Percentiles rank a stretch among this genome's conserved stretches.
Evolutionary conservation across 1,139 yeast genomes (phyloP).

Genomic region (Yamadazyma siamensis): DNA sequence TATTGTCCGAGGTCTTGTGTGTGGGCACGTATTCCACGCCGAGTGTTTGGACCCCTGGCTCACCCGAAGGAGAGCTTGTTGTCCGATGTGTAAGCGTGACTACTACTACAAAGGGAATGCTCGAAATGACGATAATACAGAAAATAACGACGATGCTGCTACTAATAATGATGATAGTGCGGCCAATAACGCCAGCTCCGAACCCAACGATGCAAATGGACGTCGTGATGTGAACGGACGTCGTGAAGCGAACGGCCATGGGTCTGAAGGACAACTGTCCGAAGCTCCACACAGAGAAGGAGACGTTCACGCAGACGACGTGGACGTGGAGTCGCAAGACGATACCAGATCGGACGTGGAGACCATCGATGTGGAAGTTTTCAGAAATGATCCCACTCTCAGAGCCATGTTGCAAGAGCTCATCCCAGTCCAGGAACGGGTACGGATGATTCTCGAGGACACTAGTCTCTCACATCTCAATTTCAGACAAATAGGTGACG

Average conservation of each 20-base stretch:
- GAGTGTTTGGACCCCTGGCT: conserved; percentile 85
- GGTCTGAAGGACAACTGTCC: background rate
- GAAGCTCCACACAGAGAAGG: conserved; percentile 11
- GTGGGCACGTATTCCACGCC: conserved; percentile 84
- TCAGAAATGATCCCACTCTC: conserved; percentile 39
- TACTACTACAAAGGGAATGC: conserved; percentile 41
- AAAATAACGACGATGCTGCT: conserved; percentile 4
- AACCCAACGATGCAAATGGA: conserved; percentile 1
- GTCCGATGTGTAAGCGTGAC: conserved; percentile 83
- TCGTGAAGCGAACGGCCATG: conserved; percentile 6
- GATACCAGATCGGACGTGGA: conserved; percentile 23
- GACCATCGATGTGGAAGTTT: conserved; percentile 37
- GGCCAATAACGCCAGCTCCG: background rate
- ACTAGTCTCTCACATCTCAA: conserved; percentile 23
- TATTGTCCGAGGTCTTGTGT: conserved; percentile 65
- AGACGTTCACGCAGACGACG: conserved; percentile 13
- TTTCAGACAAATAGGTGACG: conserved; percentile 44
- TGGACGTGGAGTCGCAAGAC: conserved; percentile 19
- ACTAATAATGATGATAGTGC: conserved; percentile 3
- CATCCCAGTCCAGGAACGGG: conserved; percentile 40
- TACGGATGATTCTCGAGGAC: conserved; percentile 30
- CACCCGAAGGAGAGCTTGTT: conserved; percentile 69
- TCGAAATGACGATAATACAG: conserved; percentile 1
- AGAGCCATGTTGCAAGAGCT: conserved; percentile 40
- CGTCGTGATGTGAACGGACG: background rate